Percentiles rank a stretch among this genome's conserved stretches.
Evolutionary conservation across 768 basidiomycete genomes (phyloP).

Genomic region (Coprinopsis strossmayeri): DNA sequence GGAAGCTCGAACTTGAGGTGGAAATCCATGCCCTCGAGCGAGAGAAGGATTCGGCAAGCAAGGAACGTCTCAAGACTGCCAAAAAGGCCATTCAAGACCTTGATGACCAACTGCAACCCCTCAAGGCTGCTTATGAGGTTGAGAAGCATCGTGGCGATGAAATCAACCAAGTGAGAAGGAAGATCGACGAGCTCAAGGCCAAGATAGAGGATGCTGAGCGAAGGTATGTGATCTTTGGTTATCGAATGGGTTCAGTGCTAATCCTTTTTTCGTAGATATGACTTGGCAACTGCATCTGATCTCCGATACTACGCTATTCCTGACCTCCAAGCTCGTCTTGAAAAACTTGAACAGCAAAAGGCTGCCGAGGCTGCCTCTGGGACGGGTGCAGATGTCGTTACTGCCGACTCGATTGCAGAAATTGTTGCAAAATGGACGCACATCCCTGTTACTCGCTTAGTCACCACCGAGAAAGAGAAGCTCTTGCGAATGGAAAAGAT

Average conservation of each 20-base stretch:
- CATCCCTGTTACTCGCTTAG: constrained; percentile 81
- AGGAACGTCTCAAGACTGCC: constrained; percentile 70
- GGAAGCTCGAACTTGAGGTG: constrained; percentile 86
- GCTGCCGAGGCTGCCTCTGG: constrained; percentile 52
- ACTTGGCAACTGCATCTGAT: constrained; percentile 77
- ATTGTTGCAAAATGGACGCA: constrained; percentile 92
- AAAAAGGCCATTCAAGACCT: constrained; percentile 77
- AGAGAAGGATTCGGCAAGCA: constrained; percentile 85
- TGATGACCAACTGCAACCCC: constrained; percentile 77
- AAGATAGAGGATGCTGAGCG: constrained; percentile 94
- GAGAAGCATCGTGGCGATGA: constrained; percentile 82
- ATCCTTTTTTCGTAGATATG: constrained; percentile 39
- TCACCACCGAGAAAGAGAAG: constrained; percentile 91
- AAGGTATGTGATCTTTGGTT: constrained; percentile 37
- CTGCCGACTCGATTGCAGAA: constrained; percentile 87
- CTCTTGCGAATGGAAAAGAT: constrained; percentile 81
- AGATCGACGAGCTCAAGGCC: constrained; percentile 84
- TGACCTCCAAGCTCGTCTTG: constrained; percentile 71
- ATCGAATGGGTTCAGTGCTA: constrained; percentile 11
- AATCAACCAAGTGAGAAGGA: constrained; percentile 65
- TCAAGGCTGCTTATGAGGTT: constrained; percentile 80
- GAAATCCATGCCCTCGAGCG: constrained; percentile 93
- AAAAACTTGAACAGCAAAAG: constrained; percentile 67
- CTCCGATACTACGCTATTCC: constrained; percentile 90
- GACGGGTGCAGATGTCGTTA: constrained; percentile 62